These are phyloP conservation scores for Excoecaria cochinchinensis DNA, from an alignment of 345 rosid species.

Conservation along the genomic window DNA sequence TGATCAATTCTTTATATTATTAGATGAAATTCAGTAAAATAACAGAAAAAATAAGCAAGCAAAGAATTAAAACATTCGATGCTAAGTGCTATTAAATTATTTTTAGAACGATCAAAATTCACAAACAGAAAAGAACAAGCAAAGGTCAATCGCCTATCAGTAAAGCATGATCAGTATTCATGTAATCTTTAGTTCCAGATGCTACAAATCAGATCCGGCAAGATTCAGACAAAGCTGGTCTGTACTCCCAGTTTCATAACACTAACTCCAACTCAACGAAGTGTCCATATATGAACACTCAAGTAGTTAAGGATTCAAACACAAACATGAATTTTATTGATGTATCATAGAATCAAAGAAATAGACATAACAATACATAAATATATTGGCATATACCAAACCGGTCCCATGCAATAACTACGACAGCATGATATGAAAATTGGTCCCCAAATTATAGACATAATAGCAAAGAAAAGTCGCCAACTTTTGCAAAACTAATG, in stretches of 20 bases:
- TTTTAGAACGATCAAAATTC: background rate
- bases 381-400: no score
- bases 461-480: no score
- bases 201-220: background rate
- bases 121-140: background rate
- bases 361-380: no score
- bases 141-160: background rate
- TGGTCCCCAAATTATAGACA: no score
- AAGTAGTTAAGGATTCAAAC: background rate
- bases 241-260: background rate
- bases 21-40: background rate
- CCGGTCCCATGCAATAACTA: no score
- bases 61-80: background rate
- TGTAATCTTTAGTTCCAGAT: background rate
- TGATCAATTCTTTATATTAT: constrained; percentile 3
- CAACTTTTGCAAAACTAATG: no score
- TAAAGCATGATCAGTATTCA: background rate
- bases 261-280: background rate
- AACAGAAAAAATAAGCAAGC: background rate
- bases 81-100: background rate
- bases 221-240: background rate
- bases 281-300: background rate
- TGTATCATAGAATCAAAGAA: no score
- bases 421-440: no score
- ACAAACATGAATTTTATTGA: no score